Conservation (phyloP, 1,284 basidiomycete species). For the Cryptococcus amylolentus region DNA sequence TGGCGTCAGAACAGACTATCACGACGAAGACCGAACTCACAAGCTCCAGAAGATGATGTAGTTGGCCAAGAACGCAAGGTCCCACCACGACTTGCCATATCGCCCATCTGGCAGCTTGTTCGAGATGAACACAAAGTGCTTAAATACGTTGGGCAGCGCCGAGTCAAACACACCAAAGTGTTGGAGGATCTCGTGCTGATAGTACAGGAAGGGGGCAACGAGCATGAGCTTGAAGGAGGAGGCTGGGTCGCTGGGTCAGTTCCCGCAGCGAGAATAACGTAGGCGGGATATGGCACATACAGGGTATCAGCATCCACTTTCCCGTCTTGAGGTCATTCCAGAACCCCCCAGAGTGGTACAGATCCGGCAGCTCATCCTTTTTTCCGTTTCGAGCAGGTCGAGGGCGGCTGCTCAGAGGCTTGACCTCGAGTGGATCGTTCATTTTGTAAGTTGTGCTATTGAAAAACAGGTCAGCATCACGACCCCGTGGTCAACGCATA, state of each 20-base stretch:
- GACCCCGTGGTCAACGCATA: neutral
- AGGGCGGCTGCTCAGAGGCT: slow-evolving; percentile 27
- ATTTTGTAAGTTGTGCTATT: neutral
- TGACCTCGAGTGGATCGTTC: slow-evolving; percentile 19
- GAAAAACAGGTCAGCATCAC: neutral
- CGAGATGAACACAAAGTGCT: slow-evolving; percentile 70
- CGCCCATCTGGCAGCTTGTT: slow-evolving; percentile 58
- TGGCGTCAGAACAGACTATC: neutral
- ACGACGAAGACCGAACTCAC: slow-evolving; percentile 22
- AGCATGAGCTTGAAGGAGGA: neutral
- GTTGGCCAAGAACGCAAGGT: slow-evolving; percentile 79
- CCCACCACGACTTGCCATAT: slow-evolving; percentile 74
- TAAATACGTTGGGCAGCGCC: slow-evolving; percentile 68
- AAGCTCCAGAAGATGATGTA: slow-evolving; percentile 90
- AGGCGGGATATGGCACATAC: slow-evolving; percentile 49
- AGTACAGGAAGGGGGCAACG: neutral
- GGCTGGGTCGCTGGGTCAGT: neutral
- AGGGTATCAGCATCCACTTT: slow-evolving; percentile 71
- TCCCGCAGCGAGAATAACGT: neutral
- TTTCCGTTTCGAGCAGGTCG: slow-evolving; percentile 11
- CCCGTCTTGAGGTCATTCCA: slow-evolving; percentile 55
- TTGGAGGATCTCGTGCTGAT: neutral
- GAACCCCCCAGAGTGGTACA: slow-evolving; percentile 48
- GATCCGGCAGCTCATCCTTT: slow-evolving; percentile 27
- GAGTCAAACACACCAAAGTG: slow-evolving; percentile 32